A percentile compares a stretch with the other conserved stretches of the same genome.
Conservation (phyloP, 1,139 yeast species). For the Saccharomyces hybrid region DNA sequence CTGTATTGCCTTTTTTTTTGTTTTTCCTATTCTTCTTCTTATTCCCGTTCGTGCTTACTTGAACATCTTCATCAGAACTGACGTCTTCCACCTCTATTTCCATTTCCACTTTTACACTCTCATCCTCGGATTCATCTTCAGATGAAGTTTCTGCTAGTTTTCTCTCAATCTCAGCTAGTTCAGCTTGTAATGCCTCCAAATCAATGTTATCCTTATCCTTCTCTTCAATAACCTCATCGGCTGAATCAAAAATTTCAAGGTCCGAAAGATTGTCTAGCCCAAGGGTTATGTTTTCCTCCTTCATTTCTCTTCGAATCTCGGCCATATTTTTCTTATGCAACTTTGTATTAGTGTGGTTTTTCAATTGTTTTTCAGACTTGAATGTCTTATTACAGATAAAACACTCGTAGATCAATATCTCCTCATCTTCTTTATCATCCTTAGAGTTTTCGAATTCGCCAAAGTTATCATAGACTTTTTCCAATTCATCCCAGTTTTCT, state of each 20-base stretch:
- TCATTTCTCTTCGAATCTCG: constrained; percentile 69
- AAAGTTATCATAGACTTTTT: constrained; percentile 34
- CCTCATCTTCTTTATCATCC: constrained; percentile 31
- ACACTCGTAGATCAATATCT: constrained; percentile 56
- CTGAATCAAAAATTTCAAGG: constrained; percentile 34
- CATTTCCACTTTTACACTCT: constrained; percentile 3
- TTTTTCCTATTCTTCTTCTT: constrained; percentile 15
- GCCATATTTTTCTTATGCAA: constrained; percentile 66
- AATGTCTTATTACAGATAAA: constrained; percentile 76
- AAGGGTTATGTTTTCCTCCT: constrained; percentile 67
- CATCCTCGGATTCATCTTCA: constrained; percentile 4
- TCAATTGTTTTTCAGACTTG: constrained; percentile 71
- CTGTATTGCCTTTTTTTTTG: constrained; percentile 20
- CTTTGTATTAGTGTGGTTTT: constrained; percentile 68
- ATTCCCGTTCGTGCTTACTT: constrained; percentile 8
- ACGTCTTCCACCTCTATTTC: constrained; percentile 11
- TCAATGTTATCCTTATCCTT: constrained; percentile 17
- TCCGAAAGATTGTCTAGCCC: constrained; percentile 48
- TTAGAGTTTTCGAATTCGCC: constrained; percentile 10
- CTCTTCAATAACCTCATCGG: constrained; percentile 31
- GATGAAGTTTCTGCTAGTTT: constrained; percentile 26
- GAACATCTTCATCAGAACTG: constrained; percentile 20
- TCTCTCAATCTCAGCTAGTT: constrained; percentile 32
- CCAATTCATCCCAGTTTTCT: constrained; percentile 56
- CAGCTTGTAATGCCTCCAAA: constrained; percentile 16